phyloP scores from a whole-genome alignment of 2,329 filamentous ascomycete genomes.

The Elsinoe arachidis region DNA sequence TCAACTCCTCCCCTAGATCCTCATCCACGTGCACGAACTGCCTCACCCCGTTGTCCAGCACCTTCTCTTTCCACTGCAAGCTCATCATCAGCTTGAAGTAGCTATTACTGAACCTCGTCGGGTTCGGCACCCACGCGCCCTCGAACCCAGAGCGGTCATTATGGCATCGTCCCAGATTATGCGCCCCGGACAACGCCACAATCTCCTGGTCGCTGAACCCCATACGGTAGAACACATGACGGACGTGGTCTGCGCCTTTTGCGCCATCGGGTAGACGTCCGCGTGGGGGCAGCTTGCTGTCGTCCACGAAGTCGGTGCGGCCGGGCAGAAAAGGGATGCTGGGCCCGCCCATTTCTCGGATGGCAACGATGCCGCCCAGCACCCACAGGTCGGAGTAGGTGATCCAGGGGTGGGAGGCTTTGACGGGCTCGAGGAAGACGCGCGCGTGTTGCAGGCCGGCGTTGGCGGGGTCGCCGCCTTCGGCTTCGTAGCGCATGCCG shows the following conservation, averaged over 20 bases:
- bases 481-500: constrained; percentile 56
- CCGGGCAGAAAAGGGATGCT: constrained; percentile 49
- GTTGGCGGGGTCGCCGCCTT: constrained; percentile 57
- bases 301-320: constrained; percentile 54
- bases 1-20: constrained; percentile 48
- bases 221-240: constrained; percentile 51
- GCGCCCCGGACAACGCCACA: constrained; percentile 48
- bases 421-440: constrained; percentile 55
- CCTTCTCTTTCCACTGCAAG: constrained; percentile 48
- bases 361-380: constrained; percentile 50
- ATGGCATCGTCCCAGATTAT: constrained; percentile 50
- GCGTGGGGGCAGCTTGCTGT: constrained; percentile 49
- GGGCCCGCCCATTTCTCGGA: constrained; percentile 53
- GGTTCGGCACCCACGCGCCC: constrained; percentile 43
- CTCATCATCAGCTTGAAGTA: constrained; percentile 47
- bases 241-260: constrained; percentile 46
- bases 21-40: constrained; percentile 55
- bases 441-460: constrained; percentile 56
- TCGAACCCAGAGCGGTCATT: constrained; percentile 49
- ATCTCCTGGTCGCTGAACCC: constrained; percentile 54
- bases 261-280: constrained; percentile 49
- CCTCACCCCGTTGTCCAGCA: constrained; percentile 42
- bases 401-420: constrained; percentile 52
- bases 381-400: constrained; percentile 61
- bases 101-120: constrained; percentile 51